Percentiles rank a stretch among this genome's conserved stretches.
phyloP scores from a whole-genome alignment of 192 early-diverging fungal genomes.

The Fimicolochytrium jonesii region DNA sequence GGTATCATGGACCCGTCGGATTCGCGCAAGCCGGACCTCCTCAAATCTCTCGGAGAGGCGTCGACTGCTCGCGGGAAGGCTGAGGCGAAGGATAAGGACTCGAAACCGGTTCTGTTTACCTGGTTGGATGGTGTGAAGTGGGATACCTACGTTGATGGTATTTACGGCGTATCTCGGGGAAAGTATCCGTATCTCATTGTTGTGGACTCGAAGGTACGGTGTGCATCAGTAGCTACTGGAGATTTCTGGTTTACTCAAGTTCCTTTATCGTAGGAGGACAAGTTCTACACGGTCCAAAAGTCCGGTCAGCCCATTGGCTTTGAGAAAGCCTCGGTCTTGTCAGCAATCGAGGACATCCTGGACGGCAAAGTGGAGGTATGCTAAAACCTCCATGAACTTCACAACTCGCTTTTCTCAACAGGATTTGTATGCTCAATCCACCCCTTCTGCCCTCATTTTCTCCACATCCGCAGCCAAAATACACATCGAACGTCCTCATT shows the following conservation, averaged over 20 bases:
- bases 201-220: conserved; percentile 32
- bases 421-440: neutral
- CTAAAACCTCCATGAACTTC: neutral
- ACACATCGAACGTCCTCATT: neutral
- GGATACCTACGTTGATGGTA: conserved; percentile 25
- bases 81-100: conserved; percentile 7
- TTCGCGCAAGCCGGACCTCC: neutral
- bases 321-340: conserved; percentile 2
- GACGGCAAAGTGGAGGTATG: conserved; percentile 12
- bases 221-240: neutral
- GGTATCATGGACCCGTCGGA: conserved; percentile 49
- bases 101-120: conserved; percentile 8
- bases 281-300: conserved; percentile 25
- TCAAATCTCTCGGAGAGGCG: neutral
- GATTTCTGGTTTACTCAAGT: neutral
- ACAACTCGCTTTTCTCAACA: neutral
- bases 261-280: conserved; percentile 19
- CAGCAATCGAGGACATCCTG: conserved; percentile 16
- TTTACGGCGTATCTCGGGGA: conserved; percentile 29
- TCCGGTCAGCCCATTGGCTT: neutral
- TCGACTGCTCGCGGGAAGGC: neutral
- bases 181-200: conserved; percentile 29
- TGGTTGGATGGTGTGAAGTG: conserved; percentile 39
- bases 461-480: too few relatives aligned
- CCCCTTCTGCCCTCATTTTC: too few relatives aligned